Evolutionary conservation across 2,329 filamentous ascomycete genomes (phyloP), one percentile per base, ranked within the genome.

Genomic region (Fusarium sp.): DNA sequence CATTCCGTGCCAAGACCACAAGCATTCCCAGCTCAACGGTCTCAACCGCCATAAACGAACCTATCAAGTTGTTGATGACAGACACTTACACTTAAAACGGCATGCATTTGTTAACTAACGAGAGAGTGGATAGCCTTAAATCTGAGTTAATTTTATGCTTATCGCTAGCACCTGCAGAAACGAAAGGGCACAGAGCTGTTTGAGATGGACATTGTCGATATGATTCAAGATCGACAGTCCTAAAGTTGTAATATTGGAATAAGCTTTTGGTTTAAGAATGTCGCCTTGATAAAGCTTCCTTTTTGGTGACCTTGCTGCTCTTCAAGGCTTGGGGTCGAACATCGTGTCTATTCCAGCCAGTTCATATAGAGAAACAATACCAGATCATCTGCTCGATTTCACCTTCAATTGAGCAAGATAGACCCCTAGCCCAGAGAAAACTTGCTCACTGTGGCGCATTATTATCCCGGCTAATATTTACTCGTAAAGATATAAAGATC

Each of bases 111-210:
- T 23, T 20, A 23, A 14, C 23, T 8, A 18, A 11, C 17, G 27
- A 27, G 40, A 23, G 40, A 17, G 30, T 27, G 23, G 17, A 20
- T 48, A 30, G 45, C 17, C 15, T 40, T 58, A 26, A 53, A 58
- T 42, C 30, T 30, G 48, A 44, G 56, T 18, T 60, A 60, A 60
- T 56, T 60, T 60, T 60, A 60, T 60, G 57, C 57, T 60, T 60
- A 60, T 42, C 30, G 18, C 13, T 18, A 23, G 30, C 3, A 35
- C 37, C 18, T 26, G 12, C 6, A 37, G 32, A 42, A 37, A 18
- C 38, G 15, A 6, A 26, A 20, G 14, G 30, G 13, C n/a, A n/a
- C 15, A 38, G 27, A 53, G 33, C 37, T 37, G 3, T 37, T 14
- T 17, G n/a, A 10, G 15, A 18, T 40, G 26, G 30, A 41, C 17